phyloP scores from a whole-genome alignment of 108 stramenopile species.

The Schizochytrium sp. region DNA sequence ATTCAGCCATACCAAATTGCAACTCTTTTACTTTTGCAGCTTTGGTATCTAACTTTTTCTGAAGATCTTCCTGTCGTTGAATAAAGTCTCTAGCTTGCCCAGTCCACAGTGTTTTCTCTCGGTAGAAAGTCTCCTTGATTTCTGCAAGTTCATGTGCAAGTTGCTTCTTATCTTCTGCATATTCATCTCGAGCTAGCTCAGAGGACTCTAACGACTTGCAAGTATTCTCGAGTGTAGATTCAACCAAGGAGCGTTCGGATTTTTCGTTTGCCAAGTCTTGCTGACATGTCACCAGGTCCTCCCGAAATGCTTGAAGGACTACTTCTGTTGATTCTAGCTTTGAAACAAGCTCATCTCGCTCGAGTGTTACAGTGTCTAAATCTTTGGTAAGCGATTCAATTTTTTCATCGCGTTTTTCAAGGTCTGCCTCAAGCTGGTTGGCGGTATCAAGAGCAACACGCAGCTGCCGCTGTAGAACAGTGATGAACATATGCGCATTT shows the following conservation, averaged over 20 bases:
- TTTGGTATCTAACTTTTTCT: not conserved
- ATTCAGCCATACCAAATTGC: constrained; percentile 18
- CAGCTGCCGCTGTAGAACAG: not conserved
- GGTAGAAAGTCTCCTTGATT: not conserved
- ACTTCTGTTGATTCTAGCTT: constrained; percentile 28
- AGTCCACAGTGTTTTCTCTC: not conserved
- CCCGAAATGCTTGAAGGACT: not conserved
- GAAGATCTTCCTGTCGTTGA: not conserved
- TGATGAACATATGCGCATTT: not conserved
- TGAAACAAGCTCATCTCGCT: not conserved
- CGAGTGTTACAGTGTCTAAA: not conserved
- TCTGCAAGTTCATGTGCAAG: not conserved
- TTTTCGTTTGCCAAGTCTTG: not conserved
- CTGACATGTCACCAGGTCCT: constrained; percentile 17
- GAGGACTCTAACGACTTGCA: not conserved
- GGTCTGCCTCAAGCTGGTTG: constrained; percentile 11
- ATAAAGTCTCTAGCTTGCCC: not conserved
- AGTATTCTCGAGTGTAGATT: not conserved
- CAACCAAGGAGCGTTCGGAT: not conserved
- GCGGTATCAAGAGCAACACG: not conserved
- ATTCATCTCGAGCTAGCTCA: not conserved
- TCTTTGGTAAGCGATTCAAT: not conserved
- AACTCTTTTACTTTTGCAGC: not conserved
- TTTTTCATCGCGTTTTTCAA: not conserved
- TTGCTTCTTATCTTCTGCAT: not conserved